These are phyloP conservation scores for Yamadazyma atmosphaerica DNA, from an alignment of 1,139 yeast genomes.

Conservation along the genomic window DNA sequence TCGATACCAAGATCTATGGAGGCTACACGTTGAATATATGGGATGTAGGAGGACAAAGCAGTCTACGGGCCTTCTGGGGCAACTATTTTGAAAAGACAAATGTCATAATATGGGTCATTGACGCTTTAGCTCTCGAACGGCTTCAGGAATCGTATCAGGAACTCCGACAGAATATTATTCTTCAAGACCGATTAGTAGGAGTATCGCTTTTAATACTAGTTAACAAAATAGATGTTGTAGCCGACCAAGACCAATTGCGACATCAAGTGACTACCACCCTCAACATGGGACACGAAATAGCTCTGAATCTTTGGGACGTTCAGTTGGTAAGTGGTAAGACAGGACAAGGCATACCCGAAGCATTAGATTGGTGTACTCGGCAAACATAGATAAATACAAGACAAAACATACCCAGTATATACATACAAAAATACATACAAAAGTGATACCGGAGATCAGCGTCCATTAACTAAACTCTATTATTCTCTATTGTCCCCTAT, in stretches of 20 bases:
- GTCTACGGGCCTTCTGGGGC: conserved; percentile 83
- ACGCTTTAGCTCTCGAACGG: conserved; percentile 61
- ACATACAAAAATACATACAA: not conserved
- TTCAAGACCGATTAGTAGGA: conserved; percentile 70
- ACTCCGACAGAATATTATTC: conserved; percentile 54
- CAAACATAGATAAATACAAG: not conserved
- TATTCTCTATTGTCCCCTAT: too few relatives aligned
- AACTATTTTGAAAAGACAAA: conserved; percentile 89
- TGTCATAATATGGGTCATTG: conserved; percentile 90
- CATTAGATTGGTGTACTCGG: conserved; percentile 33
- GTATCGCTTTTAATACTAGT: conserved; percentile 56
- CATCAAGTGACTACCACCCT: conserved; percentile 21
- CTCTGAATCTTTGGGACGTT: conserved; percentile 35
- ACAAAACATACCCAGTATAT: not conserved
- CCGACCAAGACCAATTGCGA: conserved; percentile 17
- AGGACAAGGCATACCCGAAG: conserved; percentile 47
- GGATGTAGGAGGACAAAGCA: conserved; percentile 90
- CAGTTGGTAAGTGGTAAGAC: conserved; percentile 57
- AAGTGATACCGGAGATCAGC: too few relatives aligned
- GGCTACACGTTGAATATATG: conserved; percentile 50
- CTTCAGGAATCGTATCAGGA: conserved; percentile 66
- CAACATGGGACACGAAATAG: conserved; percentile 24
- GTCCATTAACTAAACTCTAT: not conserved
- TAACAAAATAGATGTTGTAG: conserved; percentile 57
- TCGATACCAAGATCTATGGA: conserved; percentile 39